These are phyloP conservation scores for Anthracocystis walkeri DNA, from an alignment of 1,284 basidiomycete genomes.

Conservation along the genomic window DNA sequence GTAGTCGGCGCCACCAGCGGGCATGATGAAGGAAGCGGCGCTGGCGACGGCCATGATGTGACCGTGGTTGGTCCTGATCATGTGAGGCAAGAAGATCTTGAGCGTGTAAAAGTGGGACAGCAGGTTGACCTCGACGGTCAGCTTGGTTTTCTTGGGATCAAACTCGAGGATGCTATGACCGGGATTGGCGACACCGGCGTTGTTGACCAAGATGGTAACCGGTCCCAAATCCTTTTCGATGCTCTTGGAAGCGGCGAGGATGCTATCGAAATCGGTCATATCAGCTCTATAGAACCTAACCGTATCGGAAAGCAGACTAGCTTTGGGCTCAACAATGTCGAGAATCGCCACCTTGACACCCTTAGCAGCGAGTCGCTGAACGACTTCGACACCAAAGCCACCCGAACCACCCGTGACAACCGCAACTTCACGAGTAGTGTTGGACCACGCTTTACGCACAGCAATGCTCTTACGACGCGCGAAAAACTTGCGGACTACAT, in stretches of 20 bases:
- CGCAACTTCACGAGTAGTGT: conserved; percentile 61
- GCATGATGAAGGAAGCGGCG: conserved; percentile 59
- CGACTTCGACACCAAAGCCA: conserved; percentile 65
- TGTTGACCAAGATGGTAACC: conserved; percentile 49
- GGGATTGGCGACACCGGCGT: conserved; percentile 62
- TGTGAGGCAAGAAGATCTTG: conserved; percentile 64
- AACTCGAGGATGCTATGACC: conserved; percentile 54
- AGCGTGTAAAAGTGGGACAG: conserved; percentile 60
- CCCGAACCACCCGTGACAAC: conserved; percentile 67
- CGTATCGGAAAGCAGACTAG: conserved; percentile 13
- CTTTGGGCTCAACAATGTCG: conserved; percentile 57
- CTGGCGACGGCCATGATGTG: conserved; percentile 62
- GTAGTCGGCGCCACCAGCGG: conserved; percentile 61
- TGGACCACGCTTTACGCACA: conserved; percentile 47
- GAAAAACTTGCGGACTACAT: conserved; percentile 18
- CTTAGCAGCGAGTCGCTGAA: conserved; percentile 45
- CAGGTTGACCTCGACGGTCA: conserved; percentile 63
- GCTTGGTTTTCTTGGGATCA: conserved; percentile 45
- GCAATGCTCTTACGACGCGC: conserved; percentile 30
- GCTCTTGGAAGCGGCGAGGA: conserved; percentile 46
- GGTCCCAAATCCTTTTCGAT: conserved; percentile 54
- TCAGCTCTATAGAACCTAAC: conserved; percentile 59
- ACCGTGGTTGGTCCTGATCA: conserved; percentile 64
- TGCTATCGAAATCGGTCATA: conserved; percentile 57
- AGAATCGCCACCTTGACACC: conserved; percentile 66